Evolutionary conservation across 2,329 filamentous ascomycete species (phyloP).

Genomic region (Aaosphaeria pasadenensis): DNA sequence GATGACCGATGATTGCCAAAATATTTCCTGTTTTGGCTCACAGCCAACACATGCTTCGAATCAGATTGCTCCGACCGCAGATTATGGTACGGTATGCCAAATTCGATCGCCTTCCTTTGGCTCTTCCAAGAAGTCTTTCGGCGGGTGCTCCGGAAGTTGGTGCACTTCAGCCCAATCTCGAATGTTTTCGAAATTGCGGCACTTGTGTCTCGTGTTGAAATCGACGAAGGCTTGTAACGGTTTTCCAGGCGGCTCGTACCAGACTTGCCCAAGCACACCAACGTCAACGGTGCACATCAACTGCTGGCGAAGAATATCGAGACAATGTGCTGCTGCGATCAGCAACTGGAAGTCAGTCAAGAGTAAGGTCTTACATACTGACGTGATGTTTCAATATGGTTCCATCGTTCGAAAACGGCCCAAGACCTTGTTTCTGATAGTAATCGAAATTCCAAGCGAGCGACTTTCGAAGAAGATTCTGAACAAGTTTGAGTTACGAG

Average conservation of each 20-base stretch:
- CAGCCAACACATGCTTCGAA: no score
- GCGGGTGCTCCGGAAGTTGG: constrained; percentile 44
- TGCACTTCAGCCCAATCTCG: constrained; percentile 53
- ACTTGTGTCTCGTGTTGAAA: constrained; percentile 60
- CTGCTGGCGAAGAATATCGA: constrained; percentile 61
- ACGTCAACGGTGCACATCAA: constrained; percentile 63
- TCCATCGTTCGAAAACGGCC: constrained; percentile 56
- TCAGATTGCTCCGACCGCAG: not conserved
- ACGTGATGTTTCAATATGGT: constrained; percentile 55
- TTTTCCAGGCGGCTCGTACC: constrained; percentile 50
- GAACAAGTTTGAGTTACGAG: not conserved
- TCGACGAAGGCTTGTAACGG: constrained; percentile 56
- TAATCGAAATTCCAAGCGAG: constrained; percentile 60
- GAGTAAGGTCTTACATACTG: constrained; percentile 43
- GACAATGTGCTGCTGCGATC: constrained; percentile 48
- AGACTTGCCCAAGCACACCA: constrained; percentile 60
- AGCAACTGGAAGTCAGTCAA: no score
- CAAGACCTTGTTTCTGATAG: constrained; percentile 50
- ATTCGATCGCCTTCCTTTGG: constrained; percentile 34
- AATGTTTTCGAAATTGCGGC: constrained; percentile 56
- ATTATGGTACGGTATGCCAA: constrained; percentile 19
- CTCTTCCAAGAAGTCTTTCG: constrained; percentile 39
- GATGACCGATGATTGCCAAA: no score
- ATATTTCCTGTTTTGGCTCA: no score
- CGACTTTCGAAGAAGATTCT: constrained; percentile 59